phyloP scores from a whole-genome alignment of 1,139 yeast genomes.

The Zygosaccharomyces sapae region DNA sequence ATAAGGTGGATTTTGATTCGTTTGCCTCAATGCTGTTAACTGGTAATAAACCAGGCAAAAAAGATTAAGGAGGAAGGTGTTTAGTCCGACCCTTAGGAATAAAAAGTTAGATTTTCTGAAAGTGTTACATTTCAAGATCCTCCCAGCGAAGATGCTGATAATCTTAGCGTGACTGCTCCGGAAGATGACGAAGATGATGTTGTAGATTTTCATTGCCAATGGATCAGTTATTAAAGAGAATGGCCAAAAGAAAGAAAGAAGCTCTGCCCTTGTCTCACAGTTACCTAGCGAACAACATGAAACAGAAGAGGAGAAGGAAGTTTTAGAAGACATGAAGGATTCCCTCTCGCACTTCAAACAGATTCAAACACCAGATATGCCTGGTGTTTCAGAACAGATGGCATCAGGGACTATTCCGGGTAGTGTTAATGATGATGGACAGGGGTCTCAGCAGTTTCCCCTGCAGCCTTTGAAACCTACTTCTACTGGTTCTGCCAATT shows the following conservation, averaged over 20 bases:
- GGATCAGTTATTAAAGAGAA: constrained; percentile 58
- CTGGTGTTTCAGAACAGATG: constrained; percentile 51
- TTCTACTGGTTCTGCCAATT: constrained; percentile 51
- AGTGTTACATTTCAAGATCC: constrained; percentile 43
- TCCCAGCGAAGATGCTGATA: constrained; percentile 12
- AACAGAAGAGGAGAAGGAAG: constrained; percentile 46
- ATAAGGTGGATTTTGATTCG: constrained; percentile 60
- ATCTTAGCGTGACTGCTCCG: constrained; percentile 5
- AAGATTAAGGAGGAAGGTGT: constrained; percentile 35
- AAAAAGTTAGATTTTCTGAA: constrained; percentile 71
- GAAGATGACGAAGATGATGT: constrained; percentile 18
- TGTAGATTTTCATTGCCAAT: constrained; percentile 63
- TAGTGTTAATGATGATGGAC: too few relatives aligned
- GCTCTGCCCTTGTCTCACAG: constrained; percentile 29
- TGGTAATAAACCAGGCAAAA: constrained; percentile 48
- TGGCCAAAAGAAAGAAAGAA: constrained; percentile 37
- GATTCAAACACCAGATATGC: constrained; percentile 60
- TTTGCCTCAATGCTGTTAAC: constrained; percentile 72
- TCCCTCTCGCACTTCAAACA: constrained; percentile 64
- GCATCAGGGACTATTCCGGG: constrained; percentile 38
- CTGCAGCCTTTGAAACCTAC: constrained; percentile 46
- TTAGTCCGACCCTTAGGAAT: constrained; percentile 36
- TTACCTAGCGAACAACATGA: constrained; percentile 34
- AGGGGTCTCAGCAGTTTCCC: constrained; percentile 14
- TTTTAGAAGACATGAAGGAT: constrained; percentile 61